phyloP scores from a whole-genome alignment of 2,329 filamentous ascomycete species.

The Talaromyces sp. region DNA sequence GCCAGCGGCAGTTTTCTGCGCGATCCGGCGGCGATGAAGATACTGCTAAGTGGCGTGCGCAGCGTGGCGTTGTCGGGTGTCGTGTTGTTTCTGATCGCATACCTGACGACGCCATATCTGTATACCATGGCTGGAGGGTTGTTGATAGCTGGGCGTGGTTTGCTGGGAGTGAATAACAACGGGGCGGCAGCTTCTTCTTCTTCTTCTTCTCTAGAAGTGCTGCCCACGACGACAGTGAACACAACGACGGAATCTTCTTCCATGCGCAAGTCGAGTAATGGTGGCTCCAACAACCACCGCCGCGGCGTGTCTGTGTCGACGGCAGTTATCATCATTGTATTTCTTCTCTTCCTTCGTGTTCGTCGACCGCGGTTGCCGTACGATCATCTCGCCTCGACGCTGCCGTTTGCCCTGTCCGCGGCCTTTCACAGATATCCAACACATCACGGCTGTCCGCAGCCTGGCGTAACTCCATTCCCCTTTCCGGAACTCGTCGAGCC shows the following conservation, averaged over 20 bases:
- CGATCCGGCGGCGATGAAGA: slow-evolving; percentile 34
- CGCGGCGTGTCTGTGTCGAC: neutral
- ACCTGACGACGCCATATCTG: slow-evolving; percentile 24
- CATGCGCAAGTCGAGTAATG: neutral
- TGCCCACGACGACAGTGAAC: neutral
- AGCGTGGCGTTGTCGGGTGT: slow-evolving; percentile 23
- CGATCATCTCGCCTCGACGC: slow-evolving; percentile 30
- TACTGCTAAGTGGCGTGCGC: slow-evolving; percentile 31
- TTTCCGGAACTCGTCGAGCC: slow-evolving; percentile 13
- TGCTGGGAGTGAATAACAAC: neutral
- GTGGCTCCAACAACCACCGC: neutral
- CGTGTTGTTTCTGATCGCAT: slow-evolving; percentile 24
- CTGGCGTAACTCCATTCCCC: slow-evolving; percentile 23
- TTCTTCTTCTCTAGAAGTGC: neutral
- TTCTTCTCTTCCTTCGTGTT: slow-evolving; percentile 24
- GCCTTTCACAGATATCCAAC: slow-evolving; percentile 21
- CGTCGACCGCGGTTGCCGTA: slow-evolving; percentile 31
- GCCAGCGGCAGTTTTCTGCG: slow-evolving; percentile 30
- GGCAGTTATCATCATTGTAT: neutral
- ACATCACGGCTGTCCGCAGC: slow-evolving; percentile 21
- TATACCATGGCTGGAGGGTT: slow-evolving; percentile 16
- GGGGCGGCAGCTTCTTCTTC: neutral
- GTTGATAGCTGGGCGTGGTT: neutral
- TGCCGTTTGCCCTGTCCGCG: slow-evolving; percentile 32
- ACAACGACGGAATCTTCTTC: neutral